These are phyloP conservation scores for Wickerhamiella azymoides DNA, from an alignment of 805 yeast genomes.

Conservation along the genomic window DNA sequence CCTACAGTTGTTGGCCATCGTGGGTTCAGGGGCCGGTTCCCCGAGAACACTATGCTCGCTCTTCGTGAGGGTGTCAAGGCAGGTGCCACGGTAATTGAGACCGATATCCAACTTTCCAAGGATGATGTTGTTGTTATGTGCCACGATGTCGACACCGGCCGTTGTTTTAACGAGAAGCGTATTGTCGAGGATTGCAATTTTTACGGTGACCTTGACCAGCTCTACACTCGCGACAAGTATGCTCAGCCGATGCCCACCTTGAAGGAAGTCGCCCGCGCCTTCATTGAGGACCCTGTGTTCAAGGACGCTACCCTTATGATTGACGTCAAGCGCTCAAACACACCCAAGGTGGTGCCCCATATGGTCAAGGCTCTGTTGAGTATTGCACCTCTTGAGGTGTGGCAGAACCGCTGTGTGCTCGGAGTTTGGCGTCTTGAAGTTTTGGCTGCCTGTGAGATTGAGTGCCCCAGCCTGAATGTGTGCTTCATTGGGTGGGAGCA, in stretches of 20 bases:
- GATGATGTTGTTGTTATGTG: conserved; percentile 43
- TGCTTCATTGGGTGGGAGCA: conserved; percentile 28
- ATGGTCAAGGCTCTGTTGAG: conserved; percentile 27
- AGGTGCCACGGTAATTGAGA: conserved; percentile 36
- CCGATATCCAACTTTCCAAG: conserved; percentile 40
- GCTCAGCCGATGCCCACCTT: conserved; percentile 31
- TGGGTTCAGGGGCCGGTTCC: conserved; percentile 28
- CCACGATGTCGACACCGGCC: conserved; percentile 39
- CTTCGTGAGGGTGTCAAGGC: conserved; percentile 35
- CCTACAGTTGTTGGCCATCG: conserved; percentile 23
- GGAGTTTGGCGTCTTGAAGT: conserved; percentile 43
- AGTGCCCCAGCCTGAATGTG: conserved; percentile 26
- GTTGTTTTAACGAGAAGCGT: conserved; percentile 32
- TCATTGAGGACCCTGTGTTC: conserved; percentile 24
- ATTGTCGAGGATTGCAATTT: conserved; percentile 28
- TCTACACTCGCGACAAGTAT: conserved; percentile 26
- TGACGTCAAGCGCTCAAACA: conserved; percentile 38
- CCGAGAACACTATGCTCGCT: conserved; percentile 36
- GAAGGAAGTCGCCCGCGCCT: conserved; percentile 30
- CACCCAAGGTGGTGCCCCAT: conserved; percentile 31
- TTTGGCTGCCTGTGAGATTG: conserved; percentile 30
- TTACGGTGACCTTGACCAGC: conserved; percentile 27
- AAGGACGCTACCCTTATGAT: conserved; percentile 30
- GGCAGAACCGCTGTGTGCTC: conserved; percentile 35
- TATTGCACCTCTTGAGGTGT: conserved; percentile 30